These are phyloP conservation scores for Letharia columbiana DNA, from an alignment of 495 filamentous ascomycete species.

Conservation along the genomic window DNA sequence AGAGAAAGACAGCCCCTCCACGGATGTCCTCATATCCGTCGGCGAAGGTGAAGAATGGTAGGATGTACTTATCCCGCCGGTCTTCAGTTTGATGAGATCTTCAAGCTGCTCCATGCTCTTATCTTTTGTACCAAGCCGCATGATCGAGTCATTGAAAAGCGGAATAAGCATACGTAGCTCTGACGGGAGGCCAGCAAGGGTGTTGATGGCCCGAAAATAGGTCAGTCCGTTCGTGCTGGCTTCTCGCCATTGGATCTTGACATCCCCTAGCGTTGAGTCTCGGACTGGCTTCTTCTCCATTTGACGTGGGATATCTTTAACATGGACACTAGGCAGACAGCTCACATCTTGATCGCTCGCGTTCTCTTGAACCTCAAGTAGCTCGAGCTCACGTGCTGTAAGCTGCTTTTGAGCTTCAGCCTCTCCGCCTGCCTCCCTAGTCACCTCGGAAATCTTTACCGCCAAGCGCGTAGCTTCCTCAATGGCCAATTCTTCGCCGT, in stretches of 20 bases:
- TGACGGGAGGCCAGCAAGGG: conserved; percentile 69
- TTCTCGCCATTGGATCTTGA: conserved; percentile 80
- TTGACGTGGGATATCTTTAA: conserved; percentile 75
- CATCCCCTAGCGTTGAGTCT: conserved; percentile 54
- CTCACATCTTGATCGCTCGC: conserved; percentile 74
- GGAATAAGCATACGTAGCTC: conserved; percentile 80
- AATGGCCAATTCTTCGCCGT: conserved; percentile 60
- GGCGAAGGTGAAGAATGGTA: conserved; percentile 73
- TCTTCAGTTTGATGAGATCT: conserved; percentile 91
- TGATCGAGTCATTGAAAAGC: conserved; percentile 83
- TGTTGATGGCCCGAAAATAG: conserved; percentile 85
- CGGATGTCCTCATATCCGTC: conserved; percentile 54
- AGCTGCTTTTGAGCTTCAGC: conserved; percentile 60
- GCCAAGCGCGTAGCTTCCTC: conserved; percentile 67
- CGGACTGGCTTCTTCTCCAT: conserved; percentile 63
- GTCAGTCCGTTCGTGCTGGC: conserved; percentile 92
- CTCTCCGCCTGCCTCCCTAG: conserved; percentile 58
- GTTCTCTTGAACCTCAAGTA: conserved; percentile 72
- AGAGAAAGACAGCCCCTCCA: conserved; percentile 73
- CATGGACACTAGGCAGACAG: conserved; percentile 77
- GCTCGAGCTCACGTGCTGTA: conserved; percentile 65
- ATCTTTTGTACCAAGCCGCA: conserved; percentile 81
- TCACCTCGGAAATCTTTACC: conserved; percentile 58
- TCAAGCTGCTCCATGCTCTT: conserved; percentile 91
- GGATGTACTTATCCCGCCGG: conserved; percentile 76